A percentile compares a stretch with the other conserved stretches of the same genome.
Conservation (phyloP, 2,329 filamentous ascomycete genomes). For the Penicillium sp. region DNA sequence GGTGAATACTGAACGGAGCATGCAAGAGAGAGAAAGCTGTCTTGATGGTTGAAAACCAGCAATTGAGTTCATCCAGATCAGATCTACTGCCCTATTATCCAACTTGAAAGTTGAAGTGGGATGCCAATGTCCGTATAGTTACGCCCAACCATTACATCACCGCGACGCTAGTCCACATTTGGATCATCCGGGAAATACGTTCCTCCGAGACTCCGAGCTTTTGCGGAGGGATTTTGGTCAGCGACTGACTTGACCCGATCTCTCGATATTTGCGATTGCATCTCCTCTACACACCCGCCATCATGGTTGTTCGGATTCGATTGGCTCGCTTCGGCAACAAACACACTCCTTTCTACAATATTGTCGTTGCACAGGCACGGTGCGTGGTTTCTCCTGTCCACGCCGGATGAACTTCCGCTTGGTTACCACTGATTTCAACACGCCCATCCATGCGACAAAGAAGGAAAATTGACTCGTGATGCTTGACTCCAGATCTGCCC, state of each 20-base stretch:
- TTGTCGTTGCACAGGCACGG: conserved; percentile 89
- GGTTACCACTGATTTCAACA: background rate
- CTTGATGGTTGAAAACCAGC: background rate
- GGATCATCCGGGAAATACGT: conserved; percentile 20
- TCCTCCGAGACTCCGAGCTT: conserved; percentile 26
- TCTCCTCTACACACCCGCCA: conserved; percentile 24
- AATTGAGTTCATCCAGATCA: background rate
- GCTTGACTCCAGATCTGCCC: conserved; percentile 59
- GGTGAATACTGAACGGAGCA: conserved; percentile 23
- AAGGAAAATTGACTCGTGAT: background rate
- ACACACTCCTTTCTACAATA: conserved; percentile 93
- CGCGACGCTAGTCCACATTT: conserved; percentile 21
- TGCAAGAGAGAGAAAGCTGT: conserved; percentile 13
- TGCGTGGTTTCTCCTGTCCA: conserved; percentile 41
- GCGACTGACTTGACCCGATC: conserved; percentile 1
- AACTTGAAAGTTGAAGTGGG: no score
- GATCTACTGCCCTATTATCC: background rate
- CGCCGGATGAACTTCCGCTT: background rate
- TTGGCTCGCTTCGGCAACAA: conserved; percentile 87
- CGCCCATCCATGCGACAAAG: background rate
- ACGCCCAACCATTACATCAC: conserved; percentile 14
- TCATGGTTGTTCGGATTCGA: conserved; percentile 89
- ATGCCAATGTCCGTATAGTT: no score
- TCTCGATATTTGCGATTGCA: background rate
- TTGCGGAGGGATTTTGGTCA: conserved; percentile 21